phyloP scores from a whole-genome alignment of 192 early-diverging fungal species.

The Podila horticola region DNA sequence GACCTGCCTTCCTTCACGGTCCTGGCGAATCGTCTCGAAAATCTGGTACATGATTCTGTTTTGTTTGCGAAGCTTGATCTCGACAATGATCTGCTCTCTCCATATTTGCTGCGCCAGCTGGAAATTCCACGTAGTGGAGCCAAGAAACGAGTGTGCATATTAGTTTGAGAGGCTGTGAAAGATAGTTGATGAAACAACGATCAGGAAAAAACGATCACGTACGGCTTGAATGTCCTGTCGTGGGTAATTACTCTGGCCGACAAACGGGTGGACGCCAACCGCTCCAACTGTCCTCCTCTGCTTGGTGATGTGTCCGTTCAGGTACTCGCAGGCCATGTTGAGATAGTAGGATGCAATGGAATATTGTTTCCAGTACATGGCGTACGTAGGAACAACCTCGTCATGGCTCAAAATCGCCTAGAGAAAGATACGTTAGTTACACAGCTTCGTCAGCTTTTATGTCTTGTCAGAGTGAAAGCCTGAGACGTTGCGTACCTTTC shows the following conservation, averaged over 20 bases:
- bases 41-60: constrained; percentile 77
- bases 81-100: constrained; percentile 72
- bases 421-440: neutral
- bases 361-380: constrained; percentile 73
- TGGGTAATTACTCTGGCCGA: constrained; percentile 59
- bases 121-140: neutral
- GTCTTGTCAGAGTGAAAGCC: neutral
- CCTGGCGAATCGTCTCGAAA: constrained; percentile 71
- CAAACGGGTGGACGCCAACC: constrained; percentile 47
- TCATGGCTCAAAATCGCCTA: constrained; percentile 71
- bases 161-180: constrained; percentile 3
- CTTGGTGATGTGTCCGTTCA: constrained; percentile 69
- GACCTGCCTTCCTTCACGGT: constrained; percentile 74
- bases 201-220: constrained; percentile 17
- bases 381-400: constrained; percentile 76
- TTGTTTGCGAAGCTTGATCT: constrained; percentile 64
- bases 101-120: constrained; percentile 80
- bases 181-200: neutral
- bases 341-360: constrained; percentile 66
- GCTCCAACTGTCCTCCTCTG: constrained; percentile 41
- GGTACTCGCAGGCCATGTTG: constrained; percentile 74
- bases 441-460: neutral
- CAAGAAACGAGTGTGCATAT: neutral
- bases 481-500: constrained; percentile 54
- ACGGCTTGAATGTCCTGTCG: constrained; percentile 76